Percentiles rank a stretch among this genome's conserved stretches.
Conservation (phyloP, 805 yeast genomes). For the Candida insectalens region DNA sequence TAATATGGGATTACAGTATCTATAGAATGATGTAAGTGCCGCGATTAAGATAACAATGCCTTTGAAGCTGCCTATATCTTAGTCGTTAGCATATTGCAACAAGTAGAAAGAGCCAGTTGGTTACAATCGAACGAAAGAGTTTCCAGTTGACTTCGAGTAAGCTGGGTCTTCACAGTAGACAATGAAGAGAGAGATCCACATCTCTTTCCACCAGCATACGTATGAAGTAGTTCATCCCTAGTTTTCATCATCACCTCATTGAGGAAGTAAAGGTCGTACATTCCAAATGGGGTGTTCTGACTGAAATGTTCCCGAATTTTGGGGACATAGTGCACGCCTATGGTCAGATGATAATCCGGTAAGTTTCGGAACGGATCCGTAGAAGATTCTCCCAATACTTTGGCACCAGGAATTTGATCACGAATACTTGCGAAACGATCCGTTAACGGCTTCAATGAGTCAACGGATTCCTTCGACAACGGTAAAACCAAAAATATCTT, state of each 20-base stretch:
- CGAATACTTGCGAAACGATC: neutral
- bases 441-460: conserved; percentile 6
- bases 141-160: conserved; percentile 7
- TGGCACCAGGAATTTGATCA: conserved; percentile 4
- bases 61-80: no score
- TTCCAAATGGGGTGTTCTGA: conserved; percentile 10
- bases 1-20: no score
- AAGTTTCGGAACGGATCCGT: conserved; percentile 4
- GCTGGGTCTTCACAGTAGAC: conserved; percentile 8
- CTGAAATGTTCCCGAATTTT: neutral
- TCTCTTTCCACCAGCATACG: conserved; percentile 8
- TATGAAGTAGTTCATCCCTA: conserved; percentile 10
- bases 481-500: conserved; percentile 7
- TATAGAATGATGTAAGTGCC: no score
- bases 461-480: neutral
- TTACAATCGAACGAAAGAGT: conserved; percentile 7
- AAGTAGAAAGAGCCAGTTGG: conserved; percentile 8
- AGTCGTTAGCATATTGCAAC: no score
- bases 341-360: conserved; percentile 3
- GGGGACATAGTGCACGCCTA: conserved; percentile 1
- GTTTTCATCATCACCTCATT: conserved; percentile 17
- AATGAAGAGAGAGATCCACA: conserved; percentile 8
- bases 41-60: no score
- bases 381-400: conserved; percentile 12
- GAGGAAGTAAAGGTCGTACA: conserved; percentile 17